Evolutionary conservation across 2,329 filamentous ascomycete genomes (phyloP), one percentile per base, ranked within the genome.

Genomic region (Xylaria multiplex): DNA sequence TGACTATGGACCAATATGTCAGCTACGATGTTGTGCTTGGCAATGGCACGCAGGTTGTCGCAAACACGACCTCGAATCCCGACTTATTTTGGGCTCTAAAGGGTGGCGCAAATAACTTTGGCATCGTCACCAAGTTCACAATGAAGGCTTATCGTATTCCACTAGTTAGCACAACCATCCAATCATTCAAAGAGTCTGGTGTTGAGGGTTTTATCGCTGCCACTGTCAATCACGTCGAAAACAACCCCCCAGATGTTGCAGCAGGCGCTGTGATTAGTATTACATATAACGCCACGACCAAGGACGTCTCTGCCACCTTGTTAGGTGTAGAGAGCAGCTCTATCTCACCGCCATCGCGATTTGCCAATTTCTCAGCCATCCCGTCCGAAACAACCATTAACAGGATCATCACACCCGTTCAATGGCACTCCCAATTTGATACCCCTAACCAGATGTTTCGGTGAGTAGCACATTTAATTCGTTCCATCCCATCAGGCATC

Each of bases 391-490:
- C 22, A 0, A 46, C 59, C 3, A 65, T 74, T 2, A 69, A 78
- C 60, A 76, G 74, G 53, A 74, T 80, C 14, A 74, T 72, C 2
- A 71, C 69, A 0, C 72, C 74, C 2, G 66, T 70, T 8, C 60
- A 72, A 9, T 79, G 72, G 72, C 75, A 78, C 16, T 46, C 66
- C 1, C 42, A 50, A 5, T 62, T 77, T 9, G 75, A 76, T 4
- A 71, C 73, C 0, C 78, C 77, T 0, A 76, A 77, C 54, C 77
- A 79, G 50, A 75, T 79, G 75, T 77, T 79, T 66, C 72, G 78
- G 75, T 78, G 70, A 48, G 42, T 45, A 45, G 19, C n/a, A 4
- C 42, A 45, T 2, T 19, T 14, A 45, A 45, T 45, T 45, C 7
- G 13, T 3, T 2, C 42, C 14, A 45, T 45, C n/a, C 1, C n/a